A percentile compares a stretch with the other conserved stretches of the same genome.
These are phyloP conservation scores for Candida sanyaensis DNA, from an alignment of 1,139 yeast species.

Conservation along the genomic window DNA sequence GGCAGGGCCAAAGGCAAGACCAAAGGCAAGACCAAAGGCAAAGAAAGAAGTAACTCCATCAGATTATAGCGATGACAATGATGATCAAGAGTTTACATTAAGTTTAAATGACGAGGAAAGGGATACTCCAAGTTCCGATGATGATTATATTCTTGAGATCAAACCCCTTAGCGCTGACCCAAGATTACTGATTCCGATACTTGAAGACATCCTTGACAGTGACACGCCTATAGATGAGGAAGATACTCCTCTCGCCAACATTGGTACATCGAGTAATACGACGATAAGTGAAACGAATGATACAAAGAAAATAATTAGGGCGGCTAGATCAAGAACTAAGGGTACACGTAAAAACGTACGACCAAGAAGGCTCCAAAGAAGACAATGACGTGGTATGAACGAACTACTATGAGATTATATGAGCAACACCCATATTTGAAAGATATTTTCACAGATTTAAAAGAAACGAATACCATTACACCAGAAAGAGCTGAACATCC, in stretches of 20 bases:
- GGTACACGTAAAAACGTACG: constrained; percentile 9
- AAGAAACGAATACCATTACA: constrained; percentile 46
- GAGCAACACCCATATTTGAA: constrained; percentile 77
- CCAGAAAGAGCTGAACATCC: constrained; percentile 77
- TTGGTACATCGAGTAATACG: constrained; percentile 18
- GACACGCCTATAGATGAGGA: constrained; percentile 17
- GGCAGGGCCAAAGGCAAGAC: no score
- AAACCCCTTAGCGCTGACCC: constrained; percentile 15
- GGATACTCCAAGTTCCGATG: constrained; percentile 18
- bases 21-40: constrained; percentile 4
- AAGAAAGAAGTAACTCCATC: neutral
- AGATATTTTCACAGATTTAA: constrained; percentile 69
- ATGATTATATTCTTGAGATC: constrained; percentile 18
- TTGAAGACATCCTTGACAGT: constrained; percentile 21
- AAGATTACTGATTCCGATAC: constrained; percentile 18
- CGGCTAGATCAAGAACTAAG: neutral
- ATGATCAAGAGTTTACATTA: constrained; percentile 25
- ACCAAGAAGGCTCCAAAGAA: constrained; percentile 42
- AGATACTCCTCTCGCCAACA: constrained; percentile 24
- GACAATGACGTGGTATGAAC: constrained; percentile 65
- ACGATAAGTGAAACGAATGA: constrained; percentile 63
- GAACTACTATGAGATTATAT: constrained; percentile 65
- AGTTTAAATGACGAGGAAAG: constrained; percentile 21
- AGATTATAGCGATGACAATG: constrained; percentile 12
- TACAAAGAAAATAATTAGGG: constrained; percentile 34